These are phyloP conservation scores for Serendipita indica DNA, from an alignment of 768 basidiomycete genomes.

Conservation along the genomic window DNA sequence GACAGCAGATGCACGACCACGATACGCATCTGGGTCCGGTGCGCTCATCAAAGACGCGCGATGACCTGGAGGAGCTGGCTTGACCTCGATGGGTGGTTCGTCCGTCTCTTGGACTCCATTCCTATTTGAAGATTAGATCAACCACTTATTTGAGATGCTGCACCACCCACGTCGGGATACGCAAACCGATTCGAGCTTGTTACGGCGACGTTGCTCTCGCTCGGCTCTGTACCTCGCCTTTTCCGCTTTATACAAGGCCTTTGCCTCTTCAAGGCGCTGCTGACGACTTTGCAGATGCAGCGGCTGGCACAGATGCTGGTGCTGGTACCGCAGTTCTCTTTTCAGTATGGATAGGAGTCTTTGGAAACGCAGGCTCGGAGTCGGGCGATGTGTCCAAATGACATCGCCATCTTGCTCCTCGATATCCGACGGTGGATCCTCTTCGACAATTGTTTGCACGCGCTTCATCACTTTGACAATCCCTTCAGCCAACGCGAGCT, in stretches of 20 bases:
- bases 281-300: neutral
- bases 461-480: conserved; percentile 2
- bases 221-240: conserved; percentile 3
- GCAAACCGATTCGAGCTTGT: no score
- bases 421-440: neutral
- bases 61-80: neutral
- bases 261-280: conserved; percentile 3
- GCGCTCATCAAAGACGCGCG: neutral
- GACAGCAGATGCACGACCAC: neutral
- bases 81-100: neutral
- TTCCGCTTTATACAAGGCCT: conserved; percentile 9
- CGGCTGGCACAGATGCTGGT: neutral
- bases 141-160: no score
- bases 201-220: neutral
- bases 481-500: neutral
- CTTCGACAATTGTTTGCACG: neutral
- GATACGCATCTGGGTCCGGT: neutral
- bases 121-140: neutral
- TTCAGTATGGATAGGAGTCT: no score
- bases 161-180: no score
- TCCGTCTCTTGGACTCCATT: neutral
- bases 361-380: no score
- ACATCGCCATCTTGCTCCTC: conserved; percentile 2
- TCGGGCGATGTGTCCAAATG: conserved; percentile 3
- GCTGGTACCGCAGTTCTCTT: no score